Conservation (phyloP, 768 basidiomycete genomes). For the Hygrophorus pudorinus region DNA sequence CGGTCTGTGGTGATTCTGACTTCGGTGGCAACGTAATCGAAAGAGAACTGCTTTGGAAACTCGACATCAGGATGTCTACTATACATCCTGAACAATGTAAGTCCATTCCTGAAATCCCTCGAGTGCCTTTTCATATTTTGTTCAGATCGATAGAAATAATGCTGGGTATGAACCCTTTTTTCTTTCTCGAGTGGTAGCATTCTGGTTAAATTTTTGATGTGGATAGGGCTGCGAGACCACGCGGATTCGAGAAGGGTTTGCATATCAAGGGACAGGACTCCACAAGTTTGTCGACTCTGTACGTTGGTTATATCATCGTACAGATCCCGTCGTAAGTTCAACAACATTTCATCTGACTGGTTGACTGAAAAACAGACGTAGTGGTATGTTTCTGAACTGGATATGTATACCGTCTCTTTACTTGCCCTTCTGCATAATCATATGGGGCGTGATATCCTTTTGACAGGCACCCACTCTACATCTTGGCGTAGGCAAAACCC, state of each 20-base stretch:
- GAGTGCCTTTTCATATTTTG: conserved; percentile 28
- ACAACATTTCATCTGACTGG: conserved; percentile 26
- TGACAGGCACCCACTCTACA: conserved; percentile 15
- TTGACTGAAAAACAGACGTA: conserved; percentile 14
- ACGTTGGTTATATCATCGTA: conserved; percentile 62
- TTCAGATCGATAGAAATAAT: conserved; percentile 65
- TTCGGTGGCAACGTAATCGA: conserved; percentile 55
- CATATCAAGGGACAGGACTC: conserved; percentile 48
- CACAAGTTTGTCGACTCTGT: conserved; percentile 50
- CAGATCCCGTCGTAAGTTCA: conserved; percentile 59
- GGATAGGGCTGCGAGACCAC: conserved; percentile 49
- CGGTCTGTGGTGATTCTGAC: no score
- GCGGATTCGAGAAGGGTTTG: conserved; percentile 57
- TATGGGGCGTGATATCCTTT: conserved; percentile 54
- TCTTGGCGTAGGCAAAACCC: neutral
- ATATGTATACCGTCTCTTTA: conserved; percentile 57
- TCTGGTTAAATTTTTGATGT: neutral
- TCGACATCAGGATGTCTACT: conserved; percentile 44
- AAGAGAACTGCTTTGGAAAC: conserved; percentile 31
- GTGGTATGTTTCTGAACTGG: conserved; percentile 60
- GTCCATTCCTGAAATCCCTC: neutral
- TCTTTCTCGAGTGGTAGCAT: conserved; percentile 2
- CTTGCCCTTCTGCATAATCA: conserved; percentile 48
- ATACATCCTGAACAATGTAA: conserved; percentile 35
- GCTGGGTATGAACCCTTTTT: conserved; percentile 36